These are phyloP conservation scores for Thermothelomyces thermophilus DNA, from an alignment of 2,329 filamentous ascomycete species.

Conservation along the genomic window DNA sequence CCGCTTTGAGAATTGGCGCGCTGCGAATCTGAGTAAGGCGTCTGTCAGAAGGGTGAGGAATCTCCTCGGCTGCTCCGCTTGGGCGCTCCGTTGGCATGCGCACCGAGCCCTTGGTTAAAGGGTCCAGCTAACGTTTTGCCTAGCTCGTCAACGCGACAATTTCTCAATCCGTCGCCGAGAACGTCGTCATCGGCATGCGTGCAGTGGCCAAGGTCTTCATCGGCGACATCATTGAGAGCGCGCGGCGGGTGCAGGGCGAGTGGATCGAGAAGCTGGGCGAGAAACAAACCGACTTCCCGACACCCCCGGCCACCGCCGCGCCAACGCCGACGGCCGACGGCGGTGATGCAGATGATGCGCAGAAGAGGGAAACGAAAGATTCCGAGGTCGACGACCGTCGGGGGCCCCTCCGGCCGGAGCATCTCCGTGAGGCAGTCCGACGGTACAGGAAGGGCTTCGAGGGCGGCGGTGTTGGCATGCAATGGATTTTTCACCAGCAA, in stretches of 20 bases:
- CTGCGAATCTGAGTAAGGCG: constrained; percentile 60
- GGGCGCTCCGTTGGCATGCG: not conserved
- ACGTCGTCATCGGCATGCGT: constrained; percentile 68
- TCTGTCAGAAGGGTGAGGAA: constrained; percentile 59
- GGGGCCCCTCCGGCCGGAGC: constrained; percentile 60
- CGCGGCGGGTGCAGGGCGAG: constrained; percentile 63
- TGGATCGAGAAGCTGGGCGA: constrained; percentile 56
- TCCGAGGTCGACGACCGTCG: constrained; percentile 25
- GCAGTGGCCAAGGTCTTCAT: constrained; percentile 71
- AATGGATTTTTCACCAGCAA: constrained; percentile 56
- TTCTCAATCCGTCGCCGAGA: constrained; percentile 68
- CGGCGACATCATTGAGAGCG: constrained; percentile 67
- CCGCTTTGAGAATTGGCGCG: constrained; percentile 65
- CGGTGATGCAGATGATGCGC: constrained; percentile 9
- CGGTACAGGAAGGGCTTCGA: constrained; percentile 59
- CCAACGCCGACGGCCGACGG: constrained; percentile 26
- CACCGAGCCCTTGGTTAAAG: not conserved
- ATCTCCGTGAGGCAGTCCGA: constrained; percentile 65
- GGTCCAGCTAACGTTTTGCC: constrained; percentile 3
- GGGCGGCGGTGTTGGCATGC: constrained; percentile 55
- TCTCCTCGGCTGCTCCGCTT: not conserved
- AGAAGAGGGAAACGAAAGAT: not conserved
- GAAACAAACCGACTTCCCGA: constrained; percentile 48
- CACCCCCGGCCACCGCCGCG: constrained; percentile 34
- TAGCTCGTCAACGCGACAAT: constrained; percentile 74